phyloP scores from a whole-genome alignment of 2,329 filamentous ascomycete species.

The Paecilomyces sp. region DNA sequence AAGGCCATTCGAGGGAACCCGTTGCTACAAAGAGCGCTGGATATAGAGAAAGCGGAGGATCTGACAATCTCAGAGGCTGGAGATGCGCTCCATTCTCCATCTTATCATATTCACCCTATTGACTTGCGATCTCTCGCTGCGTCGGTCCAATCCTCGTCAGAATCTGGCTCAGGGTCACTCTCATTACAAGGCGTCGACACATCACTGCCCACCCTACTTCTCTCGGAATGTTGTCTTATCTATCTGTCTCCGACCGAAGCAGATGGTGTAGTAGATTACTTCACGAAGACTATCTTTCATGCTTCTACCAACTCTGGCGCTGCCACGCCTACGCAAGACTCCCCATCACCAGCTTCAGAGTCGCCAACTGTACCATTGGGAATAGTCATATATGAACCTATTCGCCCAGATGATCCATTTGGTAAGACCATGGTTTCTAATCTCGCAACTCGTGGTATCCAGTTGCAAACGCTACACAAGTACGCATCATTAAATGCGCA shows the following conservation, averaged over 20 bases:
- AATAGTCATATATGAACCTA: constrained; percentile 81
- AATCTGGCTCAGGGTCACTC: constrained; percentile 13
- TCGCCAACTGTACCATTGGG: constrained; percentile 43
- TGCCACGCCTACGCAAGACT: not conserved
- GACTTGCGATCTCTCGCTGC: constrained; percentile 58
- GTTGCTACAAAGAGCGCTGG: constrained; percentile 22
- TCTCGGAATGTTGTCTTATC: constrained; percentile 94
- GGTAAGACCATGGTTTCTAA: constrained; percentile 90
- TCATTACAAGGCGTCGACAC: constrained; percentile 43
- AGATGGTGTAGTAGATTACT: constrained; percentile 57
- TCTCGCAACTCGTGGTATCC: constrained; percentile 71
- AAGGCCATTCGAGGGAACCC: constrained; percentile 28
- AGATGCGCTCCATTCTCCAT: constrained; percentile 39
- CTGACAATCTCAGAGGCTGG: constrained; percentile 30
- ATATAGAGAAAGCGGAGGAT: constrained; percentile 19
- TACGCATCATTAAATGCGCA: constrained; percentile 67
- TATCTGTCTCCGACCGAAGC: constrained; percentile 68
- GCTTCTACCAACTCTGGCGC: constrained; percentile 23
- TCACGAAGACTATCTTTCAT: constrained; percentile 46
- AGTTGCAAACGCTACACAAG: constrained; percentile 70
- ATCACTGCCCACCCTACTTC: constrained; percentile 68
- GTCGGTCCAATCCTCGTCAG: constrained; percentile 10
- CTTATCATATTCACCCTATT: constrained; percentile 53
- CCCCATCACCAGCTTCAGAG: not conserved
- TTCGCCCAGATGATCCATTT: constrained; percentile 76